phyloP scores from a whole-genome alignment of 2,329 filamentous ascomycete species.

The Fusarium concolor region DNA sequence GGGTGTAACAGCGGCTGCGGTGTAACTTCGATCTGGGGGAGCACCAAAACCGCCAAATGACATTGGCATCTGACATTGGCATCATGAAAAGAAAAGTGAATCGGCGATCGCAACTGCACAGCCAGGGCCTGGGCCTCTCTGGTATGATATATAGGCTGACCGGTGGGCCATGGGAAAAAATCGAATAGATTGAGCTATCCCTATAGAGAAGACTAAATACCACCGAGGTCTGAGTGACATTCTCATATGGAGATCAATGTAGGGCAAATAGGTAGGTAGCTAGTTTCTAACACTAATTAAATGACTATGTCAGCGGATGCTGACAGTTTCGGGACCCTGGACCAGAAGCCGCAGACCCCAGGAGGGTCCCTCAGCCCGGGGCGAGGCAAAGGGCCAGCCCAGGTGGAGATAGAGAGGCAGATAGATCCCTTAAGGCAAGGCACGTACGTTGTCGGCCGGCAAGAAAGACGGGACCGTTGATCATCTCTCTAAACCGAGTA shows the following conservation, averaged over 20 bases:
- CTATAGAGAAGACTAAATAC: not conserved
- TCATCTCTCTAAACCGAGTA: slow-evolving; percentile 35
- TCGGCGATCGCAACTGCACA: slow-evolving; percentile 11
- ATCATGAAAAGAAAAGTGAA: not conserved
- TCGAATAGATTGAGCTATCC: not conserved
- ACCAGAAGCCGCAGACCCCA: slow-evolving; percentile 23
- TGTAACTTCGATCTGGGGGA: slow-evolving; percentile 36
- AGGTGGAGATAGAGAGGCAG: no score
- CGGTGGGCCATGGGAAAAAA: slow-evolving; percentile 1
- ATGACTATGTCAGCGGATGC: slow-evolving; percentile 13
- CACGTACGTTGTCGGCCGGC: slow-evolving; percentile 37
- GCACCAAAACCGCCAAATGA: slow-evolving; percentile 8
- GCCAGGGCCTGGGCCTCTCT: slow-evolving; percentile 4
- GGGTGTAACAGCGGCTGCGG: slow-evolving; percentile 34
- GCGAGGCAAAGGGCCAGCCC: not conserved
- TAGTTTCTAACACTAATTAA: no score
- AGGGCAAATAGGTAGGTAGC: not conserved
- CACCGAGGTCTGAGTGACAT: not conserved
- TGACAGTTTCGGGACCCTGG: slow-evolving; percentile 13
- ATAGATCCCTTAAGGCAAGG: not conserved
- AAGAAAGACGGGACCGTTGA: slow-evolving; percentile 9
- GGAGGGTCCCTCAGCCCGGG: not conserved
- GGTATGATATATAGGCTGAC: slow-evolving; percentile 19
- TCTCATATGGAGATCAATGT: not conserved
- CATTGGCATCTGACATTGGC: not conserved